Evolutionary conservation across 164 flowering plant species (phyloP).

Genomic region (Piper longum): DNA sequence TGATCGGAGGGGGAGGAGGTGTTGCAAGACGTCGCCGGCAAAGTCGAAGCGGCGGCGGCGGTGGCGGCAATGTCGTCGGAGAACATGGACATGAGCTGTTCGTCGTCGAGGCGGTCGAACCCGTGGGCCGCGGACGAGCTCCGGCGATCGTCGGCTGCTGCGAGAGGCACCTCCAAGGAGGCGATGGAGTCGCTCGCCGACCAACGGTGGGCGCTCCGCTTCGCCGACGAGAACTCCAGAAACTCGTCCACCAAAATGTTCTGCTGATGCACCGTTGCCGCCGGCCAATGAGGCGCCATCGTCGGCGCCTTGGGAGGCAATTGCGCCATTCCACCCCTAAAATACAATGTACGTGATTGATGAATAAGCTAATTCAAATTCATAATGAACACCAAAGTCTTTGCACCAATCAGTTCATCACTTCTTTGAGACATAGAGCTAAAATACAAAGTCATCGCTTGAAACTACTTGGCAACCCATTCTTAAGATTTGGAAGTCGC

Average conservation of each 20-base stretch:
- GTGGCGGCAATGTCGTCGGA: conserved; percentile 23
- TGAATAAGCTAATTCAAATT: too few species aligned
- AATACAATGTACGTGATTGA: neutral
- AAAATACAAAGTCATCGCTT: too few species aligned
- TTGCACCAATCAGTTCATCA: too few species aligned
- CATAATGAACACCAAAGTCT: too few species aligned
- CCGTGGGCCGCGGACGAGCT: conserved; percentile 4
- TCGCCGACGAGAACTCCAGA: conserved; percentile 60
- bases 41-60: conserved; percentile 9
- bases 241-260: conserved; percentile 70
- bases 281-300: conserved; percentile 42
- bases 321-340: conserved; percentile 45
- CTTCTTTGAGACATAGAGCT: too few species aligned
- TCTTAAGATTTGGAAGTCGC: neutral
- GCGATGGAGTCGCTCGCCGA: conserved; percentile 54
- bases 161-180: conserved; percentile 24
- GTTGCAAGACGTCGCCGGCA: conserved; percentile 24
- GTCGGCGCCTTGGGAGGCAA: conserved; percentile 76
- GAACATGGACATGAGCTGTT: conserved; percentile 65
- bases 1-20: conserved; percentile 58
- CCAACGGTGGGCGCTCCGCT: conserved; percentile 42
- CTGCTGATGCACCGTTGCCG: neutral
- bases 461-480: too few species aligned
- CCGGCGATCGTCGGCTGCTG: conserved; percentile 12
- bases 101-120: conserved; percentile 55